Conservation (phyloP, 768 basidiomycete genomes). For the Lactarius indigo region DNA sequence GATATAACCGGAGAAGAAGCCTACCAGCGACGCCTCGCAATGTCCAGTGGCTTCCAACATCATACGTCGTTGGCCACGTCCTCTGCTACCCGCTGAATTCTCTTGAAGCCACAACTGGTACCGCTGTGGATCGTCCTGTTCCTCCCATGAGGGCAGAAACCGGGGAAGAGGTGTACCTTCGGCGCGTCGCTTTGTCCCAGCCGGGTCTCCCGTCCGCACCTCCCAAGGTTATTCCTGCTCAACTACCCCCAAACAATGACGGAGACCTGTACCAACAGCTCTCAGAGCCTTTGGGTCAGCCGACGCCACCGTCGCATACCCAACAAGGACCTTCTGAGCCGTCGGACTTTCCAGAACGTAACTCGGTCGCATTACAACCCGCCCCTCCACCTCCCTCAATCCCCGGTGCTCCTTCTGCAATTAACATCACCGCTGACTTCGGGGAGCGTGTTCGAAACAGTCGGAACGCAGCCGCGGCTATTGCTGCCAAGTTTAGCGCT, state of each 20-base stretch:
- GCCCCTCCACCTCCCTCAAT: constrained; percentile 51
- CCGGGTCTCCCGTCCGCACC: neutral
- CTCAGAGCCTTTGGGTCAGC: constrained; percentile 27
- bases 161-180: constrained; percentile 20
- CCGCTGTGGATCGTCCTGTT: neutral
- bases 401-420: constrained; percentile 36
- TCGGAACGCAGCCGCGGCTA: constrained; percentile 70
- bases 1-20: constrained; percentile 76
- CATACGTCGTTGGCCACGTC: constrained; percentile 13
- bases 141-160: constrained; percentile 5
- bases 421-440: constrained; percentile 33
- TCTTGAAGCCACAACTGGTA: neutral
- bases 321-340: constrained; percentile 26
- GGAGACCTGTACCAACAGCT: constrained; percentile 32
- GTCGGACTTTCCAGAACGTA: constrained; percentile 57
- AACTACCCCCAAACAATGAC: constrained; percentile 26
- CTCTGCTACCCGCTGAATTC: neutral
- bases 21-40: constrained; percentile 68
- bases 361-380: constrained; percentile 64
- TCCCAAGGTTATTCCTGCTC: constrained; percentile 11
- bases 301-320: constrained; percentile 31
- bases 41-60: constrained; percentile 44
- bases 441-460: constrained; percentile 55
- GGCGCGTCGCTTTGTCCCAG: constrained; percentile 13
- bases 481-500: constrained; percentile 71